Evolutionary conservation across 108 stramenopile genomes (phyloP).

Genomic region (Aurantiochytrium sp.): DNA sequence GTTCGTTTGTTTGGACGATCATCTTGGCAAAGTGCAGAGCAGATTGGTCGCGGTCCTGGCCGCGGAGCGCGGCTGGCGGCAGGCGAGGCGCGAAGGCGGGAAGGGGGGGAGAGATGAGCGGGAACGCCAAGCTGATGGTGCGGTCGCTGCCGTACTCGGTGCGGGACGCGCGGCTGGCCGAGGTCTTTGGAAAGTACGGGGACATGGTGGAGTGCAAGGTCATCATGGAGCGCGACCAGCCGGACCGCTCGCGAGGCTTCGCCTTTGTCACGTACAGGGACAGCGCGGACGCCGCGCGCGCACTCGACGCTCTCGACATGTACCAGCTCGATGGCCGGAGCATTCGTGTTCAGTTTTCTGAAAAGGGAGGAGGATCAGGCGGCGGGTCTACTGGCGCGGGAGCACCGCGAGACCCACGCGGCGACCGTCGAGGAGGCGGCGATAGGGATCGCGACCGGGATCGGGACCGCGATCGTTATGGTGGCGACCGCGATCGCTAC

Average conservation of each 20-base stretch:
- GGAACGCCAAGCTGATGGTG: slow-evolving; percentile 9
- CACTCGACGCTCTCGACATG: background rate
- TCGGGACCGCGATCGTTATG: background rate
- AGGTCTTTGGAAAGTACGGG: background rate
- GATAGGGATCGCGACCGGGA: background rate
- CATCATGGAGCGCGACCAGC: background rate
- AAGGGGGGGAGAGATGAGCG: background rate
- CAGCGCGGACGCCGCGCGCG: background rate
- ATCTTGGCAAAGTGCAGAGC: too few relatives aligned
- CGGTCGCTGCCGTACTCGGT: background rate
- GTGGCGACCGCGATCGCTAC: background rate
- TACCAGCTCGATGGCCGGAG: background rate
- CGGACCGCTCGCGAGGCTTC: background rate
- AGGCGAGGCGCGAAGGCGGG: too few relatives aligned
- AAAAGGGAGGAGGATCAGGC: background rate
- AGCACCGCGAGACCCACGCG: too few relatives aligned
- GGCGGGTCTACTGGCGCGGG: background rate
- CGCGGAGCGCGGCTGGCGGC: too few relatives aligned
- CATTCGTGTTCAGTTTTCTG: background rate
- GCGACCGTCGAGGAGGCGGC: background rate
- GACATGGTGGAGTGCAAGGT: background rate
- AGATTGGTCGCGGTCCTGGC: too few relatives aligned
- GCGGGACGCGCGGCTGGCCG: background rate
- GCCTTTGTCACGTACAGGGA: background rate
- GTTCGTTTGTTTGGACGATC: too few relatives aligned